Evolutionary conservation across 345 rosid genomes (phyloP), one percentile per base, ranked within the genome.

Genomic region (Moricandia arvensis): DNA sequence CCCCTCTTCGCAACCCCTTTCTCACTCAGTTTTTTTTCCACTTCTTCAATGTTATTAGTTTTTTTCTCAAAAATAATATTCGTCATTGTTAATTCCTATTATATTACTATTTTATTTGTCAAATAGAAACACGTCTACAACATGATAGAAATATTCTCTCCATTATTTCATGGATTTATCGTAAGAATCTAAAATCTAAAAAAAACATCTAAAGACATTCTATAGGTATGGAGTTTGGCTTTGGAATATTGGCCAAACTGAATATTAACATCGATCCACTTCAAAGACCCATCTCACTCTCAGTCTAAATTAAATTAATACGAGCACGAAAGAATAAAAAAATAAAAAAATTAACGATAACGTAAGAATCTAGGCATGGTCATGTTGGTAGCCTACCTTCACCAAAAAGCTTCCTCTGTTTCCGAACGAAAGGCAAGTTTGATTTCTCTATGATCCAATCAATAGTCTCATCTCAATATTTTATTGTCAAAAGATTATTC

Each of bases 1-100:
- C 81, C 73, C 81, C 73, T 78, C 81, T 72, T 78, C 81, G 64
- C 59, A 66, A 72, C 11, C 43, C 67, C 66, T 77, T 45, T 71
- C 76, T 71, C 68, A 64, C 59, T 21, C 72, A 69, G 17, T 77
- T 71, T 69, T 16, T 49, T 49, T 49, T 72, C 58, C 80, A 65
- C 12, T n/a, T 45, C 45, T 26, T 69, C 70, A 5, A 24, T 29
- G 13, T 27, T 58, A 55, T 12, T 21, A 21, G 24, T 55, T 58
- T 27, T 27, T 54, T 5, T 6, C 24, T 21, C 24, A 21, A 21
- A 4, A 4, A 7, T 58, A 26, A 26, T 13, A 59, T 59, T 59
- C 38, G 1, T 30, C 64, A 30, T 13, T 59, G 31, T 59, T 59
- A n/a, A 12, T 30, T 59, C 6, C 37, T 69, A 17, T 27, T 54